Evolutionary conservation across 2,329 filamentous ascomycete species (phyloP).

Genomic region (Drechmeria coniospora): DNA sequence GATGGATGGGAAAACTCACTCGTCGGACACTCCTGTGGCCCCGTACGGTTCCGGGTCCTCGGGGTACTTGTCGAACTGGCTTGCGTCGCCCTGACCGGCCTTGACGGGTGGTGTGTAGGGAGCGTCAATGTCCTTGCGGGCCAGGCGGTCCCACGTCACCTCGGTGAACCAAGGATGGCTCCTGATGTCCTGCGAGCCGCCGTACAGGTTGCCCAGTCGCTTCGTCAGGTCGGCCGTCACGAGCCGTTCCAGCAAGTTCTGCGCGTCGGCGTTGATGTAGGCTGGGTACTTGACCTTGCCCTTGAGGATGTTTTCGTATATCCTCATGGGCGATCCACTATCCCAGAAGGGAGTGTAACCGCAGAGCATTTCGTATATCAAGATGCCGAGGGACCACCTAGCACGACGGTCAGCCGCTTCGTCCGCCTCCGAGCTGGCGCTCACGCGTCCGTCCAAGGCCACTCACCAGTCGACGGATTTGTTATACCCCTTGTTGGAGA

Average conservation of each 20-base stretch:
- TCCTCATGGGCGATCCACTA: slow-evolving; percentile 92
- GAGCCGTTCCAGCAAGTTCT: slow-evolving; percentile 79
- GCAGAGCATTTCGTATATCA: slow-evolving; percentile 99
- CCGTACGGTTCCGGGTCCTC: slow-evolving; percentile 95
- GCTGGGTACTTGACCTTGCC: slow-evolving; percentile 92
- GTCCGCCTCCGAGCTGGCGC: neutral
- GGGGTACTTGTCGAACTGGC: slow-evolving; percentile 94
- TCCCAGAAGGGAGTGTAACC: slow-evolving; percentile 99
- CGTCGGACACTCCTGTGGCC: slow-evolving; percentile 52
- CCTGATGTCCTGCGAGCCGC: slow-evolving; percentile 84
- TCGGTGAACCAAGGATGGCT: slow-evolving; percentile 92
- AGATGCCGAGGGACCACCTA: slow-evolving; percentile 95
- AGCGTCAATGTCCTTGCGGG: slow-evolving; percentile 93
- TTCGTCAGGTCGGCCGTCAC: slow-evolving; percentile 94
- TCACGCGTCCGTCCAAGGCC: neutral
- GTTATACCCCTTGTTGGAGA: slow-evolving; percentile 99
- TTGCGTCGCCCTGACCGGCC: slow-evolving; percentile 85
- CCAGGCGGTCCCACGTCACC: slow-evolving; percentile 91
- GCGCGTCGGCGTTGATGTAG: slow-evolving; percentile 88
- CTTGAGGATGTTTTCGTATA: slow-evolving; percentile 97
- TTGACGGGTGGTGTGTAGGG: slow-evolving; percentile 94
- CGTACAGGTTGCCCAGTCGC: slow-evolving; percentile 83
- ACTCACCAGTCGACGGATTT: slow-evolving; percentile 96
- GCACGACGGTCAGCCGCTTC: too few relatives aligned
- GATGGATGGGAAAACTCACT: slow-evolving; percentile 44